Evolutionary conservation across 2,329 filamentous ascomycete species (phyloP), one percentile per base, ranked within the genome.

Genomic region (Fusarium sp.): DNA sequence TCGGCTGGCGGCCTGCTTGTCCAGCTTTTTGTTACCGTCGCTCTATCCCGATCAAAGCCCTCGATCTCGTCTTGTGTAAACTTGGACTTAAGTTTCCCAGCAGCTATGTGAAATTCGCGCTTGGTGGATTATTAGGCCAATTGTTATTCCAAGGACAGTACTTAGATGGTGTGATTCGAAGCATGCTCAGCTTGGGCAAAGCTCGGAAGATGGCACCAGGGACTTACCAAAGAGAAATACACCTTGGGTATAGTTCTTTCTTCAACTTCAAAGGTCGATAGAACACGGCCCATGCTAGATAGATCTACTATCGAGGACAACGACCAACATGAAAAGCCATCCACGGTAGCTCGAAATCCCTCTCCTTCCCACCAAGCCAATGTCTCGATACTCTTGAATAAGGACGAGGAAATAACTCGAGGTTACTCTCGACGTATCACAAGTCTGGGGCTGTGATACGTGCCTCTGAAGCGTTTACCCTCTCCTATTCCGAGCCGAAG

Each of bases 371-470:
- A 84, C 68, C 84, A 87, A 52, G 86, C 86, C 36, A 90, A 87
- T 75, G 85, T 88, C 87, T 54, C 85, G 87, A 78, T 85, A 87
- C 69, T 79, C 84, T 39, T 84, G 88, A 7, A 88, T 87, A 5
- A 83, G 85, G 44, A 84, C 84, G 38, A 84, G 86, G 54, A 85
- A 82, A 20, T 85, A 86, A 39, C 85, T 87, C 56, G 89, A 89
- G 5, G 92, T 95, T 28, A 91, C 92, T 42, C 83, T 84, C 38
- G 91, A 89, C 18, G 9, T n/a, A 24, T 42, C 9, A 10, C 41
- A 42, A 42, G 41, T 17, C 41, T n/a, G 22, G 41, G 11, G 22
- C 41, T n/a, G 4, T 11, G 4, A 42, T 24, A 2, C 22, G 22
- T n/a, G 14, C 1, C n/a, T 42, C 9, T 42, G n/a, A 17, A 24